phyloP scores from a whole-genome alignment of 106 monocot genomes.

The Apostasia shenzhenica region DNA sequence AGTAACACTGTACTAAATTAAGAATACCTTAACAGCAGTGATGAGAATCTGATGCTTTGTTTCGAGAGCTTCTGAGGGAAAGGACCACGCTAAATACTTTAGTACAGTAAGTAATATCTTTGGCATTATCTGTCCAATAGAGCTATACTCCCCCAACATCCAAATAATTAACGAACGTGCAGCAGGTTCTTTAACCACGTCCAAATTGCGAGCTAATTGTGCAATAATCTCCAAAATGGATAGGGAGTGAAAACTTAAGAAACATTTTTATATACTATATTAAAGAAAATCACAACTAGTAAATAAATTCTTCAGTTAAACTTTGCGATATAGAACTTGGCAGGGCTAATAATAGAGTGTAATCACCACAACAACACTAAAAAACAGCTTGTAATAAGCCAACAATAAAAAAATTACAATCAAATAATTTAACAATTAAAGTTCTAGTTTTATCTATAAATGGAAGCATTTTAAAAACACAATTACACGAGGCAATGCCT shows the following conservation, averaged over 20 bases:
- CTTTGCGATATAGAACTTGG: too few species aligned
- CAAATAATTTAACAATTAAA: too few species aligned
- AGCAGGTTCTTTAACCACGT: constrained; percentile 62
- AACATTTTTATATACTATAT: background rate
- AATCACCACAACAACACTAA: too few species aligned
- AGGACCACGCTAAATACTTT: constrained; percentile 74
- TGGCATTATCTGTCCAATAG: constrained; percentile 56
- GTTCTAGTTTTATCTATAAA: too few species aligned
- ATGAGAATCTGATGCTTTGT: constrained; percentile 93
- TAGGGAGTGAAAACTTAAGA: background rate
- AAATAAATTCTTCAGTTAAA: background rate
- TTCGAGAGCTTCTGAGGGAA: constrained; percentile 66
- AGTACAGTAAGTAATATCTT: constrained; percentile 47
- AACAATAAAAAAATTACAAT: too few species aligned
- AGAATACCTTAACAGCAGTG: constrained; percentile 65
- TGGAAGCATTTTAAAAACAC: too few species aligned
- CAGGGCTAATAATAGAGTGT: too few species aligned
- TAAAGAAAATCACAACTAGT: background rate
- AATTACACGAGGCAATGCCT: too few species aligned
- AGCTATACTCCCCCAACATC: constrained; percentile 78
- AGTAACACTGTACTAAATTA: background rate
- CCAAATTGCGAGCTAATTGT: constrained; percentile 53
- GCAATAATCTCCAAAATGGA: constrained; percentile 56
- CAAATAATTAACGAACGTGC: constrained; percentile 87
- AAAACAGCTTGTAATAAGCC: too few species aligned